phyloP scores from a whole-genome alignment of 305 asterid species.

The Fraxinus albicans region DNA sequence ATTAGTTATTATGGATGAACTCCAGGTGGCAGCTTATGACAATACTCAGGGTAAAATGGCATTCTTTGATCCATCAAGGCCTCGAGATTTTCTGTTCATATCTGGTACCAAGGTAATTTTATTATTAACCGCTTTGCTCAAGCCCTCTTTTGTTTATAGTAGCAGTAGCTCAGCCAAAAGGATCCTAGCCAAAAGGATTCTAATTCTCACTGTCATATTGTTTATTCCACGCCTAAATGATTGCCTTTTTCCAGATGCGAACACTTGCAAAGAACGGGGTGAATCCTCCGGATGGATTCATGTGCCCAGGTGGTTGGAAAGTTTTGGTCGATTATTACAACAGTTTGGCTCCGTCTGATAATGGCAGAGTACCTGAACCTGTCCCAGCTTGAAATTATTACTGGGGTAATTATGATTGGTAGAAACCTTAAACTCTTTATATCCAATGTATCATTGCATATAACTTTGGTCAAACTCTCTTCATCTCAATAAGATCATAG shows the following conservation, averaged over 20 bases:
- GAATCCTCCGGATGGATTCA: slow-evolving; percentile 88
- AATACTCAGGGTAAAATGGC: slow-evolving; percentile 82
- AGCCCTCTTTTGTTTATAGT: too few species aligned
- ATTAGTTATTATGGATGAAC: neutral
- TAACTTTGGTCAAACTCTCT: slow-evolving; percentile 22
- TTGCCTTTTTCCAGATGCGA: slow-evolving; percentile 60
- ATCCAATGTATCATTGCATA: slow-evolving; percentile 29
- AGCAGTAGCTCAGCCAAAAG: neutral
- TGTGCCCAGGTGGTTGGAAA: slow-evolving; percentile 97
- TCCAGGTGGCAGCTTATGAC: slow-evolving; percentile 93
- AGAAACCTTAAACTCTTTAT: slow-evolving; percentile 8
- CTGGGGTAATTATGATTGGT: slow-evolving; percentile 27
- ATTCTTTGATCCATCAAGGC: slow-evolving; percentile 86
- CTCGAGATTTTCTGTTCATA: slow-evolving; percentile 83
- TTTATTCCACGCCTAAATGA: neutral
- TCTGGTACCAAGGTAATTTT: slow-evolving; percentile 85
- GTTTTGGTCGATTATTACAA: slow-evolving; percentile 85
- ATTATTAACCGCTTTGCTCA: neutral
- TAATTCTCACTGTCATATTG: neutral
- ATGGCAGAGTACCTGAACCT: slow-evolving; percentile 52
- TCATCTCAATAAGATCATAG: slow-evolving; percentile 27
- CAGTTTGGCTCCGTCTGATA: slow-evolving; percentile 55
- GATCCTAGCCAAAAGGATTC: neutral
- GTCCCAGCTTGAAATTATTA: slow-evolving; percentile 45
- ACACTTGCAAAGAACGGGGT: slow-evolving; percentile 78